A percentile compares a stretch with the other conserved stretches of the same genome.
phyloP scores from a whole-genome alignment of 176 grass and related monocot genomes.

The Carex cristatella region DNA sequence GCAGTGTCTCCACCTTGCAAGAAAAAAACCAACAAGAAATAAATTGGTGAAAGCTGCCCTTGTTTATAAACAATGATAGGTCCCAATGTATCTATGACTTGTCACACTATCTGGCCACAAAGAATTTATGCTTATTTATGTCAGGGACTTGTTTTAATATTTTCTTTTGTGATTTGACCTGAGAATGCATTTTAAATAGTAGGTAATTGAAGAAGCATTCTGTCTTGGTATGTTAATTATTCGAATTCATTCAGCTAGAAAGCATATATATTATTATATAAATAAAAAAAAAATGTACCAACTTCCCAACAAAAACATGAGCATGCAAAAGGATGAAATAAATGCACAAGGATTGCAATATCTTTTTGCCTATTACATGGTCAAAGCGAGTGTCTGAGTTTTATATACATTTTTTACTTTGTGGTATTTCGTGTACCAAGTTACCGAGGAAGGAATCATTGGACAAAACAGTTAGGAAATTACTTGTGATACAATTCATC shows the following conservation, averaged over 20 bases:
- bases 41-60: not conserved
- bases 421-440: not conserved
- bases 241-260: not conserved
- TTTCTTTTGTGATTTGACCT: not conserved
- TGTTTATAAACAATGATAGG: not conserved
- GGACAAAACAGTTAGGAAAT: not conserved
- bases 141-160: not conserved
- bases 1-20: not conserved
- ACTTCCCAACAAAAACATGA: slow-evolving; percentile 4
- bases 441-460: not conserved
- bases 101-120: not conserved
- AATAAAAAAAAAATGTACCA: not conserved
- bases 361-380: not conserved
- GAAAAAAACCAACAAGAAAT: not conserved
- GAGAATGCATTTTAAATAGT: not conserved
- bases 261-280: not conserved
- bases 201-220: not conserved
- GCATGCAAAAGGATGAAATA: not conserved
- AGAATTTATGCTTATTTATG: not conserved
- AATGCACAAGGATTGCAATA: not conserved
- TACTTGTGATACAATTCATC: not conserved
- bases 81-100: not conserved
- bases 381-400: not conserved
- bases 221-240: not conserved
- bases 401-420: not conserved